phyloP scores from a whole-genome alignment of 129 eudicot genomes.

The Lactuca sativa region DNA sequence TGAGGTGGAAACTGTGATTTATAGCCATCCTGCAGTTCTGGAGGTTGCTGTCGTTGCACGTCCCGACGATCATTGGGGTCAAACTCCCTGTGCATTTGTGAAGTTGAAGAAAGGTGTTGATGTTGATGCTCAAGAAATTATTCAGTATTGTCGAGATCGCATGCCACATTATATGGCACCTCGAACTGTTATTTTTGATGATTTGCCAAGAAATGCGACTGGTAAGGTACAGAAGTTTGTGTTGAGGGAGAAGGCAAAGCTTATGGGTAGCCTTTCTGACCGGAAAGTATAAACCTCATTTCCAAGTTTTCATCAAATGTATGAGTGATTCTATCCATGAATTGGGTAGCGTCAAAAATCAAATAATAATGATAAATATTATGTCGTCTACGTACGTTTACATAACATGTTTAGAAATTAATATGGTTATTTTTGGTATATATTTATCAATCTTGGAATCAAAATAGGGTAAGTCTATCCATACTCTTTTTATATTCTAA shows the following conservation, averaged over 20 bases:
- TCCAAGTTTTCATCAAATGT: background rate
- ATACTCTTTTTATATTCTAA: too few relatives aligned
- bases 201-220: constrained; percentile 32
- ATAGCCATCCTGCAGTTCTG: constrained; percentile 23
- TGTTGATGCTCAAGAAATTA: constrained; percentile 22
- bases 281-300: background rate
- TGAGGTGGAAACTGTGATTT: constrained; percentile 28
- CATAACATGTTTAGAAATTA: too few relatives aligned
- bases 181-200: constrained; percentile 22
- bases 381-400: background rate
- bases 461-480: too few relatives aligned
- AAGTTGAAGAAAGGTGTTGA: constrained; percentile 23
- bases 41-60: constrained; percentile 31
- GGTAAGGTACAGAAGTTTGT: constrained; percentile 40
- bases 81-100: constrained; percentile 39
- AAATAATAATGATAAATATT: background rate
- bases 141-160: constrained; percentile 21
- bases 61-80: constrained; percentile 30
- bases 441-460: too few relatives aligned
- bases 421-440: too few relatives aligned
- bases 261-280: constrained; percentile 22
- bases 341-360: background rate
- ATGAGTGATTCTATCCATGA: background rate
- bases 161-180: constrained; percentile 32
- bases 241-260: constrained; percentile 28